A percentile compares a stretch with the other conserved stretches of the same genome.
Evolutionary conservation across 2,329 filamentous ascomycete species (phyloP).

Genomic region (Lasiodiplodia theobromae): DNA sequence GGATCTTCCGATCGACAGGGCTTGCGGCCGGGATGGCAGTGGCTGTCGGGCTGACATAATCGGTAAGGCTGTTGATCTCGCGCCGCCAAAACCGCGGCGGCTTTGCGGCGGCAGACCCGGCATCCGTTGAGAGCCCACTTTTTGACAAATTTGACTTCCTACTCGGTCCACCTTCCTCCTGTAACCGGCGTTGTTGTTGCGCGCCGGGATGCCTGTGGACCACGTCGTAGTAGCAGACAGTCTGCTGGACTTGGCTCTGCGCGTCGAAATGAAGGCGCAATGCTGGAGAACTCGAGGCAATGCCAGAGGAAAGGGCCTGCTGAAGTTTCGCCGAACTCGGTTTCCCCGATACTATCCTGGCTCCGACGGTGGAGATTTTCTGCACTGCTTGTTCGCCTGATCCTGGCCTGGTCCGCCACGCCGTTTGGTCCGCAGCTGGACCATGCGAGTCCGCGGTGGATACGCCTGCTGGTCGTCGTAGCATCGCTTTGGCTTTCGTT

Average conservation of each 20-base stretch:
- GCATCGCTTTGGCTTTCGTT: constrained; percentile 22
- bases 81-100: constrained; percentile 16
- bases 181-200: neutral
- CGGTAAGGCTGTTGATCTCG: constrained; percentile 21
- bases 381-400: constrained; percentile 16
- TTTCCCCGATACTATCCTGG: constrained; percentile 12
- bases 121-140: constrained; percentile 15
- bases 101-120: constrained; percentile 4
- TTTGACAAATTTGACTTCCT: constrained; percentile 25
- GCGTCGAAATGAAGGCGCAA: neutral
- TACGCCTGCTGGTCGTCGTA: constrained; percentile 17
- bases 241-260: neutral
- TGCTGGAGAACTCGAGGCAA: neutral
- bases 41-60: constrained; percentile 21
- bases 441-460: constrained; percentile 22
- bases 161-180: constrained; percentile 28
- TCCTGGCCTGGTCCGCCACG: constrained; percentile 15
- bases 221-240: neutral
- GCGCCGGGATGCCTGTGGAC: neutral
- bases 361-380: constrained; percentile 6
- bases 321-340: constrained; percentile 9
- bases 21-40: constrained; percentile 3
- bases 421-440: constrained; percentile 20
- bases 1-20: constrained; percentile 30
- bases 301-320: neutral